Conservation (phyloP, 2,329 filamentous ascomycete genomes). For the Albophoma yamanashiensis region DNA sequence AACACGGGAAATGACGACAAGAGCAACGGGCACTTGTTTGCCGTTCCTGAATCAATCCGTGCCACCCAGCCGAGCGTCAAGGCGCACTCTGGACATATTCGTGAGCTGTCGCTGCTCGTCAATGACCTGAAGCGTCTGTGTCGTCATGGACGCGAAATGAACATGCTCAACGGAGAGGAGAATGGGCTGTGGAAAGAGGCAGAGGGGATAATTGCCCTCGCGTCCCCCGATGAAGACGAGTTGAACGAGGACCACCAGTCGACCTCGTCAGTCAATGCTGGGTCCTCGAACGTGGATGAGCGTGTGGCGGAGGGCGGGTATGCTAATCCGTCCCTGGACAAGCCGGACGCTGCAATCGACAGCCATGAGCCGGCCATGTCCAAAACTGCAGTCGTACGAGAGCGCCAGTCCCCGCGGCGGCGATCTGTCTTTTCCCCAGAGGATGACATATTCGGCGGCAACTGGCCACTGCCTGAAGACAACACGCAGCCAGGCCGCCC, state of each 20-base stretch:
- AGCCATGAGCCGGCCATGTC: constrained; percentile 31
- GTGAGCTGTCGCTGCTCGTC: constrained; percentile 70
- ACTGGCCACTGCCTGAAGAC: constrained; percentile 32
- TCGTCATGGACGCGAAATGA: constrained; percentile 56
- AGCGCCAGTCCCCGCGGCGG: constrained; percentile 40
- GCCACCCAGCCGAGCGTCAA: constrained; percentile 74
- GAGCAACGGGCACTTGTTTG: constrained; percentile 20
- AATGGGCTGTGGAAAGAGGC: constrained; percentile 66
- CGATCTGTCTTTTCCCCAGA: constrained; percentile 55
- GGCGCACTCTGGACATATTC: constrained; percentile 73
- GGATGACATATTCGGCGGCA: constrained; percentile 54
- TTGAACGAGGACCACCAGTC: constrained; percentile 25
- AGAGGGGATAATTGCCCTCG: constrained; percentile 79
- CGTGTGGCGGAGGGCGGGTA: constrained; percentile 36
- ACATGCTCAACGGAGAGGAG: constrained; percentile 50
- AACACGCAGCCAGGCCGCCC: constrained; percentile 22
- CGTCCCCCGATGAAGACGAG: constrained; percentile 53
- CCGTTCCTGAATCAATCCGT: constrained; percentile 63
- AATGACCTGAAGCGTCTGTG: constrained; percentile 74
- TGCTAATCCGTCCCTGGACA: constrained; percentile 32
- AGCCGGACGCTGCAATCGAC: constrained; percentile 30
- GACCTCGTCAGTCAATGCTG: constrained; percentile 27
- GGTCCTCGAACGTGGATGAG: constrained; percentile 29
- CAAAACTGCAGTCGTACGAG: constrained; percentile 42
- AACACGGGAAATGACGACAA: constrained; percentile 25